Base-by-base conservation (phyloP, 768 basidiomycete genomes). In the Tylopilus subfusipes region DNA sequence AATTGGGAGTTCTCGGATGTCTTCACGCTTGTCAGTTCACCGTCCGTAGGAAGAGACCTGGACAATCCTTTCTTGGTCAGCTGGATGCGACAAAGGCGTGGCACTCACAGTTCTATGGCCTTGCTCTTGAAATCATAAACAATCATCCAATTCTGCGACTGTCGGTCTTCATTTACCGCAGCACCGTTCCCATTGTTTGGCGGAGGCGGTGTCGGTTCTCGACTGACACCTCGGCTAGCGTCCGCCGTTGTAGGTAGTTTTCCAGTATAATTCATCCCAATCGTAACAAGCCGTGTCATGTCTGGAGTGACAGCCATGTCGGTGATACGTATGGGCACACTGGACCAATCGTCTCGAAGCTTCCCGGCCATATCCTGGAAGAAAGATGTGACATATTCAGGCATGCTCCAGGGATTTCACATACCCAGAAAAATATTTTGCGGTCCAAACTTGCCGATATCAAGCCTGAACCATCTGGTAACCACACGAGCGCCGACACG, bases 301-400 rank as follows among this genome's bases (percentile, higher is more conserved):
- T 96, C 91, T 22, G 94, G 93, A 4, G 93, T 86, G 56, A 97
- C 75, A 43, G 88, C 86, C 65, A 97, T 83, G 68, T 93, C 93
- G 21, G 87, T 85, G 66, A 98, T 80, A 60, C 95, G 89, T 56
- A 95, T 86, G 11, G 85, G 78, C 33, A 82, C 80, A 31, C 77
- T 75, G 10, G 77, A 78, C 87, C 91, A 94, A 45, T 80, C 75
- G 30, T 90, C 83, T 42, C 78, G 79, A 57, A 83, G 75, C 63
- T 82, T 85, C 24, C 95, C 95, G 53, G 86, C 81, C 42, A 79
- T 75, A 58, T 87, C 83, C 95, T 98, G 68, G 31, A 60, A 42
- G 42, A 33, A 38, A 48, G 54, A 53, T 57, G 56, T 61, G 50
- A 56, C 31, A 18, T 49, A 40, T 50, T 43, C 42, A 29, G 34